phyloP scores from a whole-genome alignment of 2,329 filamentous ascomycete species.

The Aschersonia sp. region DNA sequence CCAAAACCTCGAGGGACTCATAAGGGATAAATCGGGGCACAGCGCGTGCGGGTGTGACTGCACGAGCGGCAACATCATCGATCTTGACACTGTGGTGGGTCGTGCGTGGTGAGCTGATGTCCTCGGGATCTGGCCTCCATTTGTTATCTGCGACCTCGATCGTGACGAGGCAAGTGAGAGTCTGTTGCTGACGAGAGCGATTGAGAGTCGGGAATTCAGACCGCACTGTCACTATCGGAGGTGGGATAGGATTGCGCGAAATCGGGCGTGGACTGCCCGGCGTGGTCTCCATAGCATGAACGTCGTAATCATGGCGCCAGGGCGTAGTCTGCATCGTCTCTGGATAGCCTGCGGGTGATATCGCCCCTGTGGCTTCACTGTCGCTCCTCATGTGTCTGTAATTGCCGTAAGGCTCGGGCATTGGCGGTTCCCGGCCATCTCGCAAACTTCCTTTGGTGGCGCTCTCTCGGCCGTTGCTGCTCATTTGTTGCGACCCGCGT shows the following conservation, averaged over 20 bases:
- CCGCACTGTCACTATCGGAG: slow-evolving; percentile 83
- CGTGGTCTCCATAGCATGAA: slow-evolving; percentile 88
- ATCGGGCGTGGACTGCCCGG: slow-evolving; percentile 59
- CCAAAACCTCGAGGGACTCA: slow-evolving; percentile 62
- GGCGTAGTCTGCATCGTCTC: slow-evolving; percentile 58
- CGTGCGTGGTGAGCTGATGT: slow-evolving; percentile 42
- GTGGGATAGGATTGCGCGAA: slow-evolving; percentile 74
- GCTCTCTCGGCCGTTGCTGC: slow-evolving; percentile 14
- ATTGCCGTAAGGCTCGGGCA: slow-evolving; percentile 28
- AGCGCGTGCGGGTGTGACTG: slow-evolving; percentile 44
- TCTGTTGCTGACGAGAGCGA: slow-evolving; percentile 85
- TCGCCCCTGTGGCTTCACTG: slow-evolving; percentile 59
- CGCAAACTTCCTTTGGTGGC: slow-evolving; percentile 25
- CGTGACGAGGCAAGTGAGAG: slow-evolving; percentile 83
- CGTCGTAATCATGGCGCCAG: slow-evolving; percentile 83
- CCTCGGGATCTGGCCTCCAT: slow-evolving; percentile 76
- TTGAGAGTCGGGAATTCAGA: slow-evolving; percentile 95
- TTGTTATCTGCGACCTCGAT: slow-evolving; percentile 88
- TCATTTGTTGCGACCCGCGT: slow-evolving; percentile 17
- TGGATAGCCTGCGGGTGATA: slow-evolving; percentile 68
- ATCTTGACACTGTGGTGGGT: slow-evolving; percentile 26
- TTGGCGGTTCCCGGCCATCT: slow-evolving; percentile 32
- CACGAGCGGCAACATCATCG: slow-evolving; percentile 39
- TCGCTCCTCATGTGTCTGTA: slow-evolving; percentile 59
- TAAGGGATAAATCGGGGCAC: slow-evolving; percentile 52